Base-by-base conservation (phyloP, 805 yeast species). In the Hanseniaspora clermontiae region DNA sequence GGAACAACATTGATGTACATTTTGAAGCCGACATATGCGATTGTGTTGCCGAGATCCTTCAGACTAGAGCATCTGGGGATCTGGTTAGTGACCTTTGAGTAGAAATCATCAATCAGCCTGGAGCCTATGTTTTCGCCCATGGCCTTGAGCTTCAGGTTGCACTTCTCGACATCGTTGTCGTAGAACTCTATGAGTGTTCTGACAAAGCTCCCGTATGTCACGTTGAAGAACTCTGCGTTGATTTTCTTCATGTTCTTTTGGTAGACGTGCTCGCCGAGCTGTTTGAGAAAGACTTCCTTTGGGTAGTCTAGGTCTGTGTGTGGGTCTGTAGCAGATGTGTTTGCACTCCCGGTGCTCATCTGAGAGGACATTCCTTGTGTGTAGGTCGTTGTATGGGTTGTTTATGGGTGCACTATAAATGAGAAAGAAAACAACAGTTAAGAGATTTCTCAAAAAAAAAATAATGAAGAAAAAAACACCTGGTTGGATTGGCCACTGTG, bases 91-190 rank as follows among this genome's bases (percentile, higher is more conserved):
- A 53, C 57, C 64, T 84, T 82, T 34, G 96, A 95, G 43, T 93
- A 73, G 64, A 91, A 88, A 66, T 93, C 98, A 65, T 93, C 98
- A 51, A 93, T 87, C 58, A 93, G 69, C 60, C 98, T 74, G 49
- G 89, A 72, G 1, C 98, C 98, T 43, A 93, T 93, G 66, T 87
- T 89, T 68, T 90, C 87, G 0, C 98, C 98, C 97, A 93, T 91
- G 60, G 80, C 79, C 64, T 83, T 95, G 51, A 93, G 74, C 65
- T 91, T 95, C 52, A 74, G 73, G 66, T 93, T 93, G 58, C 93
- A 96, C 63, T 82, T 82, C 7, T 65, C 66, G 67, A 87, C 90
- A 68, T 90, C 86, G 60, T 80, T 76, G 55, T 83, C 77, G 68
- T 78, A 83, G 65, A 93, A 97, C 58, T 83, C 80, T 66, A 96